Evolutionary conservation across 139 green algal species (phyloP), one percentile per base, ranked within the genome.

Genomic region (Nannochloris sp.): DNA sequence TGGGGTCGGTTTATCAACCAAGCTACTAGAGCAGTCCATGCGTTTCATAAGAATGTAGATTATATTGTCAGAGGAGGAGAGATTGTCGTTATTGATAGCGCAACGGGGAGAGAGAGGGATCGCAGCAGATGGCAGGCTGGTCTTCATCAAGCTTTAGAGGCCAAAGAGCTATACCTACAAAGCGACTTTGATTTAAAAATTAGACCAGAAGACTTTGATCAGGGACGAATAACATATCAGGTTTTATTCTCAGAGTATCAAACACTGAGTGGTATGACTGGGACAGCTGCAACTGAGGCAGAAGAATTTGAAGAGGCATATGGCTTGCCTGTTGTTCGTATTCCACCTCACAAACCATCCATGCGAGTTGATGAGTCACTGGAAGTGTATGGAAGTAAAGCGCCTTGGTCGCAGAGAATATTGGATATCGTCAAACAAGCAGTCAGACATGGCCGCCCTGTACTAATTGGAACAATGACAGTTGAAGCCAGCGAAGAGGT

Each of bases 401-500:
- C 44, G 10, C 63, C 46, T 46, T 36, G 63, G 4, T 11, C 5
- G 6, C 11, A 31, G n/a, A 29, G 16, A 11, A 64, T 82, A 31
- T 17, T 48, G 4, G 1, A 20, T 13, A 48, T 79, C 43, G n/a
- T 83, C 37, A 28, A 33, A 0, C 37, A 71, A 20, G 60, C 70
- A 26, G 29, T 71, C 36, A 14, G 26, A 11, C 45, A 56, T n/a
- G 44, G 71, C 13, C 80, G 82, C 37, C 91, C 91, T 0, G 82
- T 96, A 56, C 81, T 97, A 13, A 88, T 98, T 16, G 91, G 90
- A 17, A 96, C 91, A 20, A 82, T 72, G 31, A 87, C 72, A 17
- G 81, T 93, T n/a, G 68, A 78, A 20, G 67, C 87, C 29, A 83
- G 73, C 10, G 72, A 85, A 55, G 17, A 69, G 17, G 33, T 86